Evolutionary conservation across 116 monocot species (phyloP), one percentile per base, ranked within the genome.

Genomic region (Papilionanthe hybrid): DNA sequence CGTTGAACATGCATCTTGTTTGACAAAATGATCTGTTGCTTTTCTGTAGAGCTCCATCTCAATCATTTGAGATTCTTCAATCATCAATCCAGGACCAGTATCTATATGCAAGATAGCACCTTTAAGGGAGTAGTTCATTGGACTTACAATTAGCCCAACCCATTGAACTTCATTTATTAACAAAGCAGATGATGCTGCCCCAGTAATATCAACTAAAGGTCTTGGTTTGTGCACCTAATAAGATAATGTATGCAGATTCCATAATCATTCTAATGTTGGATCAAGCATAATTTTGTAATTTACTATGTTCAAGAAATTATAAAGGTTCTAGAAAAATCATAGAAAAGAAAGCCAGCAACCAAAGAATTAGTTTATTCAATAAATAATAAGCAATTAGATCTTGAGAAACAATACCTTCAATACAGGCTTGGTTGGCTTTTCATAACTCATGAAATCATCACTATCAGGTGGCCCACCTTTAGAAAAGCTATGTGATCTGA

Each of bases 391-490:
- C 2, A 43, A 43, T 41, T 32, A 69, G 41, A 71, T 37, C 5
- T 37, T 41, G 17, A 63, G 20, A 60, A 73, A 65, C 17, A 58
- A 48, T 89, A 93, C 99, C 95, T 99, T 95, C 71, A 99, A 83
- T 82, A 99, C 95, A 55, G 99, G 95, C 78, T 86, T 88, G 23
- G 92, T 90, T 77, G 99, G 99, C 83, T 95, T 99, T 84, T 99
- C 99, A 80, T 90, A 93, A 85, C 92, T 99, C 99, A 99, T 93
- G 77, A 99, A 91, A 86, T 99, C 99, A 85, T 99, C 95, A 88
- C 82, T 90, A 41, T 99, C 99, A 23, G 85, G 85, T 11, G 95
- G 89, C 1, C 95, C 95, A 48, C 88, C 95, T 88, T 91, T 93
- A 13, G 99, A 99, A 72, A 95, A 99, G 73, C 90, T 87, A 89